A percentile compares a stretch with the other conserved stretches of the same genome.
Conservation (phyloP, 177 flowering plant genomes). For the Vitis hybrid region DNA sequence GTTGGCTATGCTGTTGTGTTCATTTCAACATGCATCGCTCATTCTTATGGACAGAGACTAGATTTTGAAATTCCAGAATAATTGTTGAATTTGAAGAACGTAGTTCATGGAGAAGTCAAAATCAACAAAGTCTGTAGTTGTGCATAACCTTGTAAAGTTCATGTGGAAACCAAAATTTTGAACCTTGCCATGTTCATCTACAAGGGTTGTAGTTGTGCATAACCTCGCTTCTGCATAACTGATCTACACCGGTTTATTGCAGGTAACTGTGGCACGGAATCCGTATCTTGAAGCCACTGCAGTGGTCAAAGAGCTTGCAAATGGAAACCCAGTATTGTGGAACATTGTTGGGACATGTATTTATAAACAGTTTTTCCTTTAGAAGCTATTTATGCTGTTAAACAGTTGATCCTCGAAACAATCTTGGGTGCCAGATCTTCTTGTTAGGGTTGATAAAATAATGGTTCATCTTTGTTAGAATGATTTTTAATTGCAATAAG, state of each 20-base stretch:
- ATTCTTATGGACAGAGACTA: neutral
- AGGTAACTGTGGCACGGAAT: neutral
- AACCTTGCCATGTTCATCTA: neutral
- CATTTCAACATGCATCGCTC: neutral
- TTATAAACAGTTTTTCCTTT: neutral
- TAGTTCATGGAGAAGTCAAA: neutral
- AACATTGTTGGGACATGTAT: neutral
- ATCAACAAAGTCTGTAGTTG: neutral
- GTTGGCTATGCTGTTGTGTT: neutral
- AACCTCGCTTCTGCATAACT: neutral
- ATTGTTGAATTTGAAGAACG: neutral
- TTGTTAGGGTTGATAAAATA: no score
- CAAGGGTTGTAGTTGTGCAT: neutral
- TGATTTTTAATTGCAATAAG: no score
- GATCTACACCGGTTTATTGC: neutral
- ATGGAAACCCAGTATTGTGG: neutral
- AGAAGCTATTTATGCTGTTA: neutral
- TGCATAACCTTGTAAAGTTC: neutral
- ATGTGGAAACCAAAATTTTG: neutral
- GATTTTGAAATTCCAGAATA: neutral
- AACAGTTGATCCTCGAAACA: no score
- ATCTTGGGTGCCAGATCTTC: neutral
- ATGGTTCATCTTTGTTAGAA: no score
- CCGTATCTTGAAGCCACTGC: neutral
- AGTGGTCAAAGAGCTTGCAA: neutral